Evolutionary conservation across 768 basidiomycete species (phyloP).

Genomic region (Mycena galopus): DNA sequence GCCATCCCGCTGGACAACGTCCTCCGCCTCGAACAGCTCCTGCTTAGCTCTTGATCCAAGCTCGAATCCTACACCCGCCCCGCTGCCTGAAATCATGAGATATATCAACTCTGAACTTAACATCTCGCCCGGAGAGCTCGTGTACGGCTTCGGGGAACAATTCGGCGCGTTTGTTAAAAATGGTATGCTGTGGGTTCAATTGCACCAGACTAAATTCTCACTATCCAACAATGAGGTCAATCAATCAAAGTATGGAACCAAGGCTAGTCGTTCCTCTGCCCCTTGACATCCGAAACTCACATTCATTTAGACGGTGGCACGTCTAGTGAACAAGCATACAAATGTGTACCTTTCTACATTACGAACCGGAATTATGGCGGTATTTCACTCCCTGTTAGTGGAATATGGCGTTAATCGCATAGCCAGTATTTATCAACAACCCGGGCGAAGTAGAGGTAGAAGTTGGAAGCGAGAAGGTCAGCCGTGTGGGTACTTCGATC

Average conservation of each 20-base stretch:
- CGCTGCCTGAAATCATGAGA: slow-evolving; percentile 56
- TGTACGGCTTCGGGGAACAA: slow-evolving; percentile 83
- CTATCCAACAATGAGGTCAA: slow-evolving; percentile 55
- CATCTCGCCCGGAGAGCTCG: slow-evolving; percentile 75
- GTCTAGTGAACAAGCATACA: slow-evolving; percentile 75
- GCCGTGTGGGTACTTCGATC: slow-evolving; percentile 73
- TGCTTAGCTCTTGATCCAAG: slow-evolving; percentile 69
- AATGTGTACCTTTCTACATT: slow-evolving; percentile 78
- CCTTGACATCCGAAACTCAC: not conserved
- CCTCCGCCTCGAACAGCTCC: slow-evolving; percentile 66
- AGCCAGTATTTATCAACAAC: slow-evolving; percentile 75
- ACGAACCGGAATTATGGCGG: slow-evolving; percentile 76
- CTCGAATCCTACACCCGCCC: slow-evolving; percentile 66
- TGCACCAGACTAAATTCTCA: slow-evolving; percentile 35
- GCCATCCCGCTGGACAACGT: slow-evolving; percentile 65
- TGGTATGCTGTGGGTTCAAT: slow-evolving; percentile 57
- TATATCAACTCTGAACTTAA: slow-evolving; percentile 73
- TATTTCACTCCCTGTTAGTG: not conserved
- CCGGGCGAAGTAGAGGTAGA: slow-evolving; percentile 84
- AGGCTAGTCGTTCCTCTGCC: slow-evolving; percentile 30
- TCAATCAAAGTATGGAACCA: slow-evolving; percentile 77
- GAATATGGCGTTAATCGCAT: not conserved
- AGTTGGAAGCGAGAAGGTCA: slow-evolving; percentile 75
- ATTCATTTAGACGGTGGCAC: slow-evolving; percentile 71
- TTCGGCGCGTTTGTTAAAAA: slow-evolving; percentile 84